phyloP scores from a whole-genome alignment of 768 basidiomycete species.

The Boletus pseudo-olivaceus region DNA sequence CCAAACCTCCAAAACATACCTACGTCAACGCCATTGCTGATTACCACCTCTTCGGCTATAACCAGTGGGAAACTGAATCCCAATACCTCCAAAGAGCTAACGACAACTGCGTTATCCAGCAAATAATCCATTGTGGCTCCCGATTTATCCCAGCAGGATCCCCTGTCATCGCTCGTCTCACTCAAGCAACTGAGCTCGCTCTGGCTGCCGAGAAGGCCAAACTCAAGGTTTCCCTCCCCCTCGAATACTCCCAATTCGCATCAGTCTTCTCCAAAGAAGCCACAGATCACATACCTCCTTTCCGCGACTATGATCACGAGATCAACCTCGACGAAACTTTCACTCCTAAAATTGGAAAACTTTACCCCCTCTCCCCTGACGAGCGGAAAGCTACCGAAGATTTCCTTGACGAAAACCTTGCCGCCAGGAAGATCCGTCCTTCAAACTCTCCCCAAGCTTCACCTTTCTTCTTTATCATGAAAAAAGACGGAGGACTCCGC shows the following conservation, averaged over 20 bases:
- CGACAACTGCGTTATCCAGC: too few relatives aligned
- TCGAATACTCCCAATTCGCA: too few relatives aligned
- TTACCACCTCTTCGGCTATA: too few relatives aligned
- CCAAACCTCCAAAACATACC: too few relatives aligned
- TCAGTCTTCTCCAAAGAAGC: background rate
- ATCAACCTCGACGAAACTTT: background rate
- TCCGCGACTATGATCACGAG: background rate
- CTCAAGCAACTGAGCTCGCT: too few relatives aligned
- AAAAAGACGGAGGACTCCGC: background rate
- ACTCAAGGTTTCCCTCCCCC: rapidly evolving
- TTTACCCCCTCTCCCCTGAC: background rate
- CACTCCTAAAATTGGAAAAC: background rate
- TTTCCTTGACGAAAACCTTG: background rate
- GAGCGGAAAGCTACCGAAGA: background rate
- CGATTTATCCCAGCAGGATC: too few relatives aligned
- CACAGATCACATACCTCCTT: background rate
- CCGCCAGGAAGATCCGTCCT: background rate
- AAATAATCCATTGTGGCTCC: too few relatives aligned
- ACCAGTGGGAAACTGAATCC: too few relatives aligned
- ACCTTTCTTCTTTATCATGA: background rate
- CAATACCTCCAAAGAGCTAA: too few relatives aligned
- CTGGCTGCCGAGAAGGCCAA: too few relatives aligned
- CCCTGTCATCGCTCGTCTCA: too few relatives aligned
- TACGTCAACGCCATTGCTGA: too few relatives aligned
- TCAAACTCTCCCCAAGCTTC: background rate